Evolutionary conservation across 1,139 yeast genomes (phyloP), one percentile per base, ranked within the genome.

Genomic region (Kurtzmaniella natalensis): DNA sequence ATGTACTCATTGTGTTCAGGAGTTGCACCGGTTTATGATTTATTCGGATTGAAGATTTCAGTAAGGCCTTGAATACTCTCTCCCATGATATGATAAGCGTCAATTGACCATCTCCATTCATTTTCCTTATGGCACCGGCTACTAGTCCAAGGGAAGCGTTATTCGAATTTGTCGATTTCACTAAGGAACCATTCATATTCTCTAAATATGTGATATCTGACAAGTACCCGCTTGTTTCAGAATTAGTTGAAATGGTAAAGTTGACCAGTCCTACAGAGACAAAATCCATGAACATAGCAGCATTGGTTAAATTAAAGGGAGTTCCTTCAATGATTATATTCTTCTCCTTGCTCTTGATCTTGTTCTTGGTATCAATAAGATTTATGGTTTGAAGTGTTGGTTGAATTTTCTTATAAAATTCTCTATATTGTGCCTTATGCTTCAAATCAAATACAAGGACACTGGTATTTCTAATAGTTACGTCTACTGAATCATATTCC

Each of bases 111-210:
- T 79, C 83, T 5, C 84, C 84, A 40, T 74, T 70, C 9, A 40
- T 32, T 48, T 78, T 78, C 13, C 60, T 48, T 16, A 80, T 41
- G 32, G 59, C 57, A 0, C 86, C 84, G 37, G 69, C 53, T 0
- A 81, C 69, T 24, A 81, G 47, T 0, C 88, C 89, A 3, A 76
- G 34, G 0, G 68, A 52, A 4, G 37, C 31, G 34, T 3, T 25
- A 31, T 3, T 34, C 21, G n/a, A 11, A 8, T n/a, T n/a, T 10
- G 7, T 18, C 19, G 19, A n/a, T 25, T 5, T 14, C 1, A 64
- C 82, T 3, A 70, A 40, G 0, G 79, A 83, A 1, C 88, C 88
- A n/a, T 68, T 64, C 72, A 76, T 76, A 40, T 81, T 81, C 32
- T 80, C 87, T 37, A 81, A 50, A 45, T 69, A 81, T 42, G 73